Percentiles rank a stretch among this genome's conserved stretches.
phyloP scores from a whole-genome alignment of 768 basidiomycete species.

The Russula lepida region DNA sequence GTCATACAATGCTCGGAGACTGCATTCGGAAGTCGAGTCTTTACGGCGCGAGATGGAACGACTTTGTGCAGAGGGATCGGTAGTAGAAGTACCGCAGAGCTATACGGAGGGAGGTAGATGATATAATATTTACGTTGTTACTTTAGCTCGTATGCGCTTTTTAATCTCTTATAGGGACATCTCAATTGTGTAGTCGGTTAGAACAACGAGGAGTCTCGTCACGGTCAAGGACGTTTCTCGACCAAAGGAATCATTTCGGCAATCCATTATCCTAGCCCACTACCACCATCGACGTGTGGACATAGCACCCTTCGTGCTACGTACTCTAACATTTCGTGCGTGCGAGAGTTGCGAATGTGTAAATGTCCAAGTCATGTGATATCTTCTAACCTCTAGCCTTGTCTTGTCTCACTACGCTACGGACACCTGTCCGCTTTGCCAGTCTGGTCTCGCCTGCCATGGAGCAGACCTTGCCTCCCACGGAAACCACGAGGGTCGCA shows the following conservation, averaged over 20 bases:
- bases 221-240: too few species aligned
- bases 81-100: conserved; percentile 21
- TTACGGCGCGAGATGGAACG: conserved; percentile 24
- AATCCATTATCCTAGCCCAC: too few species aligned
- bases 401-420: too few species aligned
- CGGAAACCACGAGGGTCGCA: not conserved
- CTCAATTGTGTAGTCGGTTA: not conserved
- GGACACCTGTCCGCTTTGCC: too few species aligned
- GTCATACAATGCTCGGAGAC: not conserved
- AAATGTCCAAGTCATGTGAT: too few species aligned
- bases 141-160: not conserved
- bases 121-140: not conserved
- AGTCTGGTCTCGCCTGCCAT: conserved; percentile 1
- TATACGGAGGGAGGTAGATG: conserved; percentile 9
- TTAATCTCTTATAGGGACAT: not conserved
- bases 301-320: too few species aligned
- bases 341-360: too few species aligned
- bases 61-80: conserved; percentile 22
- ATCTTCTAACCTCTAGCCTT: too few species aligned
- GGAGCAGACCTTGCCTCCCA: not conserved
- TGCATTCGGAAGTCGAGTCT: conserved; percentile 25
- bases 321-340: too few species aligned
- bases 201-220: too few species aligned
- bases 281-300: too few species aligned
- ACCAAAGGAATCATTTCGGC: not conserved